Conservation (phyloP, 2,329 filamentous ascomycete species). For the Colletotrichum trifolii region DNA sequence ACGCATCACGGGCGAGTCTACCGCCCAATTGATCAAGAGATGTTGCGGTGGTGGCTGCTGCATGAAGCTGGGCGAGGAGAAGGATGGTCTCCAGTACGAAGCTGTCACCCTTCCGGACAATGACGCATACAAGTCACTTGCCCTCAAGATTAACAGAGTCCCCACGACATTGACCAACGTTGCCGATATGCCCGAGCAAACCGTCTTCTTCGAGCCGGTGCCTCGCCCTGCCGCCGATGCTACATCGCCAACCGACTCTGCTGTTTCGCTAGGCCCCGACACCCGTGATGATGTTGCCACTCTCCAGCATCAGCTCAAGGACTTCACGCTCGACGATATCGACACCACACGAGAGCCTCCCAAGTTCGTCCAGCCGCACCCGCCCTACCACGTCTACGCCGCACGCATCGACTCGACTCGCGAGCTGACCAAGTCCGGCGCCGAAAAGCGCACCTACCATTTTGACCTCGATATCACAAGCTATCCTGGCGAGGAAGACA, state of each 20-base stretch:
- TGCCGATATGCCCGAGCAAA: conserved; percentile 79
- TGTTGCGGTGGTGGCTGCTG: conserved; percentile 75
- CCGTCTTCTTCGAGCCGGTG: conserved; percentile 74
- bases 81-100: conserved; percentile 62
- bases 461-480: conserved; percentile 97
- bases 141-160: conserved; percentile 80
- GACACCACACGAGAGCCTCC: conserved; percentile 79
- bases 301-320: conserved; percentile 39
- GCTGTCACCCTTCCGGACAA: conserved; percentile 76
- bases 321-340: conserved; percentile 54
- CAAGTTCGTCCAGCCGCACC: conserved; percentile 91
- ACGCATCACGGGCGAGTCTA: conserved; percentile 72
- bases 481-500: conserved; percentile 84
- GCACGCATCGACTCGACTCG: conserved; percentile 87
- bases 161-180: conserved; percentile 79
- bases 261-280: conserved; percentile 55
- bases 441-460: conserved; percentile 97
- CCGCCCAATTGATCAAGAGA: conserved; percentile 69
- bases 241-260: conserved; percentile 61
- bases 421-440: conserved; percentile 86
- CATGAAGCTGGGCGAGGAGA: conserved; percentile 58
- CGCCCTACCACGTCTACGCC: conserved; percentile 90
- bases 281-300: conserved; percentile 46
- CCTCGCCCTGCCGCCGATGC: conserved; percentile 47
- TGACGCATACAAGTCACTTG: conserved; percentile 82